Evolutionary conservation across 2,329 filamentous ascomycete genomes (phyloP), one percentile per base, ranked within the genome.

Genomic region (Penicillium brevicompactum): DNA sequence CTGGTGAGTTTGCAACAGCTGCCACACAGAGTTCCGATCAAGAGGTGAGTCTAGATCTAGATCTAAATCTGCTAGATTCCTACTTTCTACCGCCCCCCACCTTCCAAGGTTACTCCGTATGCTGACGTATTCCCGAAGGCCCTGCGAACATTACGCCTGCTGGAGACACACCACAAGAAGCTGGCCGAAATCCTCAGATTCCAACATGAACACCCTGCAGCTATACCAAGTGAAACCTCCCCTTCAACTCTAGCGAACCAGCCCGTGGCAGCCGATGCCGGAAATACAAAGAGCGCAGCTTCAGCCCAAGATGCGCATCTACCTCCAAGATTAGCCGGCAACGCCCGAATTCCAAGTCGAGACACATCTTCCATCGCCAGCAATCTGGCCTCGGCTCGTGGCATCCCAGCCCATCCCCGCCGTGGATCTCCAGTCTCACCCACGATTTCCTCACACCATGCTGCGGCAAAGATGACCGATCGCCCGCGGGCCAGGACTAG

Each of bases 361-460:
- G 88, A 92, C 55, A 85, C 87, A 2, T 91, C 91, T 1, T 95
- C 91, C 1, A 95, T 96, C 58, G 91, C 91, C 24, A 96, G 86
- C 74, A 95, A 95, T 67, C 78, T 96, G 42, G 92, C 92, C 13
- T 91, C 91, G 13, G 91, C 91, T 31, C 83, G 92, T 60, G 92
- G 92, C 16, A 96, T 96, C 41, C 82, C 81, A 2, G 72, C 78
- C 3, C 76, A 78, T 34, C 75, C 76, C 49, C 76, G 75, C 56
- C 82, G 87, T 57, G 82, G 86, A 22, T 86, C 88, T 57, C 87
- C 88, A 2, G 82, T 87, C 10, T 88, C 85, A 4, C 88, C 90
- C 0, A 88, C 89, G 53, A 77, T 92, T 18, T 91, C 89, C 41
- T 87, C 85, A 57, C 86, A 92, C 57, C 88, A 90, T 70, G 81